phyloP scores from a whole-genome alignment of 106 monocot species.

The Narthecium ossifragum region DNA sequence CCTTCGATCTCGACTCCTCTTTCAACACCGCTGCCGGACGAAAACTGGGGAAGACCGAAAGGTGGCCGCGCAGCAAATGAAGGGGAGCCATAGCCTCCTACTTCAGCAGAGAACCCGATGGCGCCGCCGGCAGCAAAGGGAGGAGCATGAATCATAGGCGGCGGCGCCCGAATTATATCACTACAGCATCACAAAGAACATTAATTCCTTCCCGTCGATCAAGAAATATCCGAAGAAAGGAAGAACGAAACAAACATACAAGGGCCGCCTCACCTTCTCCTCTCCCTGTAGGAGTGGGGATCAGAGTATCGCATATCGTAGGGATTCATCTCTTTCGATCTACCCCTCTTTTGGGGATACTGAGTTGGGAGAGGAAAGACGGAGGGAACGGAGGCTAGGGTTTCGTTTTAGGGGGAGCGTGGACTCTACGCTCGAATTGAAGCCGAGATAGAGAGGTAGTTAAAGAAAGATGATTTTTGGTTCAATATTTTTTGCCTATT shows the following conservation, averaged over 20 bases:
- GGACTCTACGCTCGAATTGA: no score
- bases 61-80: constrained; percentile 1
- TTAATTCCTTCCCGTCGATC: background rate
- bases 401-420: no score
- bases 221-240: background rate
- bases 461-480: no score
- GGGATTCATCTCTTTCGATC: constrained; percentile 39
- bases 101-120: constrained; percentile 7
- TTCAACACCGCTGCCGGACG: background rate
- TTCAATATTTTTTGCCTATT: no score
- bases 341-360: no score
- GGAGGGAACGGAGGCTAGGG: no score
- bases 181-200: constrained; percentile 1
- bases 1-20: background rate
- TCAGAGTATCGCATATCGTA: constrained; percentile 68
- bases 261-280: constrained; percentile 35
- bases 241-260: background rate
- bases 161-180: constrained; percentile 25
- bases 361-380: no score
- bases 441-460: no score
- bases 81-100: background rate
- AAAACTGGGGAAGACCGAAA: background rate
- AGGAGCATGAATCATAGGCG: background rate
- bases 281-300: constrained; percentile 64
- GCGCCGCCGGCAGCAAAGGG: constrained; percentile 12